Evolutionary conservation across 1,139 yeast genomes (phyloP), one percentile per base, ranked within the genome.

Genomic region (Sugiyamaella pinicola): DNA sequence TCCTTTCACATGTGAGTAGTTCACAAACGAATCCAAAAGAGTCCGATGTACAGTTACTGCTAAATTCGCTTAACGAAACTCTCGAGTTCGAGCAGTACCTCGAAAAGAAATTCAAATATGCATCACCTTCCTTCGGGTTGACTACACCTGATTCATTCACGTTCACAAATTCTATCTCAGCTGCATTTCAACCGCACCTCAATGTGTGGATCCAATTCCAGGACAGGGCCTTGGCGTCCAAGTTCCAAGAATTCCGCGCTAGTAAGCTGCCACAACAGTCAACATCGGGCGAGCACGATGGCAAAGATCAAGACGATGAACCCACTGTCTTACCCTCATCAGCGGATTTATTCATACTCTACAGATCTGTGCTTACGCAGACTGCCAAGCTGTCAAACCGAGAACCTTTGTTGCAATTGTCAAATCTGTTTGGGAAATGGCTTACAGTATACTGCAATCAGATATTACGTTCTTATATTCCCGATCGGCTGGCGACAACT

Each of bases 131-230:
- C 28, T n/a, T 35, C n/a, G 21, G 21, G n/a, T n/a, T n/a, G n/a
- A n/a, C n/a, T 7, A 28, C 19, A 10, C 7, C 38, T 18, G 22
- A 28, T 2, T 12, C 43, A 4, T 45, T 37, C 8, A 55, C 49
- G 62, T 69, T 40, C 60, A 76, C 77, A 40, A 79, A 78, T 47
- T 73, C 78, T 41, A 82, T 91, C 10, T 86, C 95, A 22, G 74
- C 75, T 22, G 87, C 85, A 17, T 91, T 90, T 68, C 96, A 88
- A 65, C 96, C 97, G 2, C 88, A 86, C 64, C 74, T 93, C 52
- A 79, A 80, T 40, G 71, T 88, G 8, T 95, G 98, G 96, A 83
- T 93, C n/a, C 83, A 82, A 28, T 87, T 88, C 64, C 98, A 93
- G 69, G 91, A 87, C 58, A 75, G 77, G 29, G 68, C 75, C 22